Conservation (phyloP, 768 basidiomycete genomes). For the Naganishia kalamii region DNA sequence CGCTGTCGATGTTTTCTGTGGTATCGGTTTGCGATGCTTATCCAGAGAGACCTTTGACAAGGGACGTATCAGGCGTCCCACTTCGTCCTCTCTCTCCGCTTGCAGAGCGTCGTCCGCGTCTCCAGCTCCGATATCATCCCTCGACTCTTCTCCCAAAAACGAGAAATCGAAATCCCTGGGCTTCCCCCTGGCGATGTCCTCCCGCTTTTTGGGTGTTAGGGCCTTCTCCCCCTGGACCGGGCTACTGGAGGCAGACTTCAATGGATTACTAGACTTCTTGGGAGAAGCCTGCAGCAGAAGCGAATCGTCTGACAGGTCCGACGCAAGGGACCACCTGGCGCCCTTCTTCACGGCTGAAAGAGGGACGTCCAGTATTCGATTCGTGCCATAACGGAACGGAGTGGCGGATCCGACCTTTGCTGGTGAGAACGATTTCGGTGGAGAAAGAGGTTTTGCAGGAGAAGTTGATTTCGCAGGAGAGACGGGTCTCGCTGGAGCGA, state of each 20-base stretch:
- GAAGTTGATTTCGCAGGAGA: too few relatives aligned
- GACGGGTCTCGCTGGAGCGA: background rate
- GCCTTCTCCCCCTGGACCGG: too few relatives aligned
- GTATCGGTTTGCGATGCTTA: background rate
- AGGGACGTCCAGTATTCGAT: conserved; percentile 8
- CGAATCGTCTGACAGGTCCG: conserved; percentile 1
- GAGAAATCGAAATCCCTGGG: background rate
- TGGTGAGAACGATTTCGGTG: too few relatives aligned
- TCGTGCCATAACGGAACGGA: conserved; percentile 5
- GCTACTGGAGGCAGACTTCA: too few relatives aligned
- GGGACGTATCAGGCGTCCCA: background rate
- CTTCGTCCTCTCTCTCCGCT: too few relatives aligned
- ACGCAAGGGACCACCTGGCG: conserved; percentile 4
- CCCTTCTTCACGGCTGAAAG: conserved; percentile 11
- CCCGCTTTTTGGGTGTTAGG: too few relatives aligned
- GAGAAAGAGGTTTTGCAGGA: too few relatives aligned
- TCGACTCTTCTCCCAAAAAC: background rate
- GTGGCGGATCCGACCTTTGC: background rate
- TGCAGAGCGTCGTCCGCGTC: too few relatives aligned
- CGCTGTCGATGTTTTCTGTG: conserved; percentile 1
- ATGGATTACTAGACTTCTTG: too few relatives aligned
- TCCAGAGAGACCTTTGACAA: background rate
- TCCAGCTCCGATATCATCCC: background rate
- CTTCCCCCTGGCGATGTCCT: background rate
- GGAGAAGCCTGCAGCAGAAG: conserved; percentile 5